phyloP scores from a whole-genome alignment of 306 rosid genomes.

The Acacia confusa region DNA sequence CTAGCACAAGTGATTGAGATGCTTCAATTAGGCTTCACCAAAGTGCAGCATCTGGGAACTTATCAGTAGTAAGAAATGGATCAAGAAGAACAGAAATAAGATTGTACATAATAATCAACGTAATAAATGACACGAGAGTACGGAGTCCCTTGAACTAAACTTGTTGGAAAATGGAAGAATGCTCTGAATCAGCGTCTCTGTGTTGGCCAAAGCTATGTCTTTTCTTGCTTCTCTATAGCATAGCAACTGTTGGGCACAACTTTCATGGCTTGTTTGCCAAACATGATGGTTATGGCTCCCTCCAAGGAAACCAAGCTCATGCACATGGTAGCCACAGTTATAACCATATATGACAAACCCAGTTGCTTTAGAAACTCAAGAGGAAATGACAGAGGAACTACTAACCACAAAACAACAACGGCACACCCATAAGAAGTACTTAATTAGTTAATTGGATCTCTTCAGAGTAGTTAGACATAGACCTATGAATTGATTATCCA shows the following conservation, averaged over 20 bases:
- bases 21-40: slow-evolving; percentile 5
- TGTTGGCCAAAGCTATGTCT: slow-evolving; percentile 93
- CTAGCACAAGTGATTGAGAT: not conserved
- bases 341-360: not conserved
- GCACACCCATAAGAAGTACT: not conserved
- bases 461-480: not conserved
- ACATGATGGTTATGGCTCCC: not conserved
- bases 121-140: too few relatives aligned
- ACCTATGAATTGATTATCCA: not conserved
- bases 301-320: not conserved
- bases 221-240: slow-evolving; percentile 93
- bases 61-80: not conserved
- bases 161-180: slow-evolving; percentile 73
- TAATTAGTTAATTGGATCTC: not conserved
- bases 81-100: slow-evolving; percentile 14
- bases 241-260: not conserved
- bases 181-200: slow-evolving; percentile 56
- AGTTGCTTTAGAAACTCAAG: not conserved
- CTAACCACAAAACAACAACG: not conserved
- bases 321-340: not conserved
- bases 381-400: not conserved
- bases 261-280: not conserved
- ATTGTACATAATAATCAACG: not conserved
- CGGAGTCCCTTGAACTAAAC: not conserved
- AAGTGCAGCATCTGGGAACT: slow-evolving; percentile 55